Conservation (phyloP, 73 alveolate genomes). For the Blepharisma japonicum region DNA sequence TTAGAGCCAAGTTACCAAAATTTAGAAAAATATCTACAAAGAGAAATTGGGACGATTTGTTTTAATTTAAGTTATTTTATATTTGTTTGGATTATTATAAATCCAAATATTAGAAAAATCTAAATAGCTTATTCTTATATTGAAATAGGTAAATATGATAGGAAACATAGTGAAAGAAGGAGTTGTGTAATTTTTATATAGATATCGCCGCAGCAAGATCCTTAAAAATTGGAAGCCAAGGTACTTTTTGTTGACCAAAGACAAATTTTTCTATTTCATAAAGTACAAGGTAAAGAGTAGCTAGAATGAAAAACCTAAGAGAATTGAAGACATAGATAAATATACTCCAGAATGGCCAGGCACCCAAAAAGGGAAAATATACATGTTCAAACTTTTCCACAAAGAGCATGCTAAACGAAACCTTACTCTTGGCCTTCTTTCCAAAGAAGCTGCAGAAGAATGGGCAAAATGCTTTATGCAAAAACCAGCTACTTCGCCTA, state of each 20-base stretch:
- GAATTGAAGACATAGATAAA: background rate
- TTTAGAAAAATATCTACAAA: too few relatives aligned
- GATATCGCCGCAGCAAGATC: background rate
- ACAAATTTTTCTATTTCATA: background rate
- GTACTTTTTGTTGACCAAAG: background rate
- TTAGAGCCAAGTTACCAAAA: too few relatives aligned
- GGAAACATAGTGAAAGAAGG: conserved; percentile 27
- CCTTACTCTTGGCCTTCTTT: background rate
- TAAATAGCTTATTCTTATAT: too few relatives aligned
- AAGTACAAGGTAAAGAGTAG: background rate
- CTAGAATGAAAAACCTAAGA: conserved; percentile 21
- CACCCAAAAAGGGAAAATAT: background rate
- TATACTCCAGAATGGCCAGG: conserved; percentile 2
- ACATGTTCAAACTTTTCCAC: conserved; percentile 1
- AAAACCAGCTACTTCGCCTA: background rate
- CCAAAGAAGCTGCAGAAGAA: conserved; percentile 23
- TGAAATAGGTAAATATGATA: background rate
- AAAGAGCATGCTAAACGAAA: background rate
- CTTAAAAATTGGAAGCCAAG: conserved; percentile 9
- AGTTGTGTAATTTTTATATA: conserved; percentile 7
- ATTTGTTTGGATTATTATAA: too few relatives aligned
- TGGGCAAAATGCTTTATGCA: conserved; percentile 26
- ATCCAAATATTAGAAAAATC: too few relatives aligned
- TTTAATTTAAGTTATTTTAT: too few relatives aligned
- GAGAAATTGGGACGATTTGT: too few relatives aligned